phyloP scores from a whole-genome alignment of 1,284 basidiomycete species.

The Ustilago xerochloae region DNA sequence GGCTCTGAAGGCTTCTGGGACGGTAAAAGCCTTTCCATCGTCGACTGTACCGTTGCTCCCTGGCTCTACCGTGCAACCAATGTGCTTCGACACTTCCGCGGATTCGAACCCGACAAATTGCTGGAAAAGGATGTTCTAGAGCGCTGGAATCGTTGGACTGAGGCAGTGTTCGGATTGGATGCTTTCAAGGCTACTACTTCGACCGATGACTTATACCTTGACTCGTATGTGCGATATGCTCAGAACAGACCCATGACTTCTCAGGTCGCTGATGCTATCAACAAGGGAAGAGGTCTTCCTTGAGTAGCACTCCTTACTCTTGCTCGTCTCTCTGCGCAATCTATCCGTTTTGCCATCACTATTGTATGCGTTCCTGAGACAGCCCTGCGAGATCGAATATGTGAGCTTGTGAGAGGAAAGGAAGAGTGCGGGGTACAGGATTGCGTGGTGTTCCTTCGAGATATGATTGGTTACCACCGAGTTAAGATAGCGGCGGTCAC shows the following conservation, averaged over 20 bases:
- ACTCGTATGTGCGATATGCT: constrained; percentile 73
- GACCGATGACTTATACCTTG: constrained; percentile 78
- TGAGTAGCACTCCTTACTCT: not conserved
- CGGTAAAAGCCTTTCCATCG: constrained; percentile 74
- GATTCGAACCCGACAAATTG: constrained; percentile 71
- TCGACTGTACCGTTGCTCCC: constrained; percentile 79
- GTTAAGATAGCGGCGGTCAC: not conserved
- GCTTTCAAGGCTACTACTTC: constrained; percentile 78
- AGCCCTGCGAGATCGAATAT: too few species aligned
- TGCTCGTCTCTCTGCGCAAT: not conserved
- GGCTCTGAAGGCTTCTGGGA: constrained; percentile 72
- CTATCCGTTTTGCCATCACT: not conserved
- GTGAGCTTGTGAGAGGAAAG: not conserved
- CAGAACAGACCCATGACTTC: constrained; percentile 59
- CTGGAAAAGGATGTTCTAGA: constrained; percentile 71
- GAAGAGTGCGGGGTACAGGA: not conserved
- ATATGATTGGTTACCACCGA: not conserved
- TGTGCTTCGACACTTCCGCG: constrained; percentile 78
- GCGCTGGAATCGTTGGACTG: constrained; percentile 73
- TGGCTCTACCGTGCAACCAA: constrained; percentile 78
- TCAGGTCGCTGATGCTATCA: constrained; percentile 60
- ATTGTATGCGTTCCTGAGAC: too few species aligned
- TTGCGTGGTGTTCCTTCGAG: not conserved
- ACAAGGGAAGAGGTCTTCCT: constrained; percentile 48
- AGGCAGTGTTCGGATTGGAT: constrained; percentile 75